These are phyloP conservation scores for Pleurotus tuoliensis DNA, from an alignment of 768 basidiomycete genomes.

Conservation along the genomic window DNA sequence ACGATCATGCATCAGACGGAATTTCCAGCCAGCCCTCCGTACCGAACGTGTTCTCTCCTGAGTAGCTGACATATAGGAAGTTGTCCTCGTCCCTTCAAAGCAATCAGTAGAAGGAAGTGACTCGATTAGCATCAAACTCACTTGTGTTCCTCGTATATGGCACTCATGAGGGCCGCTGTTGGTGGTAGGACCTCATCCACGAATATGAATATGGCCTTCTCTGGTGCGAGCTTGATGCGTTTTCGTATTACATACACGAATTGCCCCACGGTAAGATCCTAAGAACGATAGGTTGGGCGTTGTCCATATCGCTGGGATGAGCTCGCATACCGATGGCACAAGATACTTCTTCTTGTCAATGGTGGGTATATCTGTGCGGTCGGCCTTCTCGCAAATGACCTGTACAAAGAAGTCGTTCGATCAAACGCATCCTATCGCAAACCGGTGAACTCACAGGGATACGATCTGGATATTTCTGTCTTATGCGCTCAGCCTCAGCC, in stretches of 20 bases:
- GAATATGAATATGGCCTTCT: conserved; percentile 99
- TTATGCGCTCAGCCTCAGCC: conserved; percentile 96
- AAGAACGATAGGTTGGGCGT: conserved; percentile 4
- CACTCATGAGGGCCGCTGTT: conserved; percentile 96
- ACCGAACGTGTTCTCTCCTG: conserved; percentile 97
- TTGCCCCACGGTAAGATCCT: conserved; percentile 97
- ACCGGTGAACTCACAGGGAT: conserved; percentile 72
- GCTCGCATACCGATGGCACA: conserved; percentile 80
- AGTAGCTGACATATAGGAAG: conserved; percentile 98
- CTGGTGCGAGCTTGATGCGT: conserved; percentile 98
- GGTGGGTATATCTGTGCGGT: conserved; percentile 96
- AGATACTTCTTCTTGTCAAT: conserved; percentile 99
- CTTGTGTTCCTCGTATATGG: conserved; percentile 99
- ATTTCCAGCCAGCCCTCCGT: conserved; percentile 45
- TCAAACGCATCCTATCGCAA: too few species aligned
- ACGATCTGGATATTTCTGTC: conserved; percentile 98
- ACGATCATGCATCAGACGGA: conserved; percentile 38
- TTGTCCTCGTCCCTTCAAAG: conserved; percentile 89
- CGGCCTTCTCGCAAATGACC: conserved; percentile 99
- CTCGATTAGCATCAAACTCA: conserved; percentile 36
- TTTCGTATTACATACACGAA: conserved; percentile 99
- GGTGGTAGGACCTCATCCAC: conserved; percentile 98
- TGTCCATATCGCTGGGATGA: background rate
- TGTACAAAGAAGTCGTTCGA: conserved; percentile 24
- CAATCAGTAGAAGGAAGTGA: conserved; percentile 21